phyloP scores from a whole-genome alignment of 179 eudicot species.

The Beta macrorhiza region DNA sequence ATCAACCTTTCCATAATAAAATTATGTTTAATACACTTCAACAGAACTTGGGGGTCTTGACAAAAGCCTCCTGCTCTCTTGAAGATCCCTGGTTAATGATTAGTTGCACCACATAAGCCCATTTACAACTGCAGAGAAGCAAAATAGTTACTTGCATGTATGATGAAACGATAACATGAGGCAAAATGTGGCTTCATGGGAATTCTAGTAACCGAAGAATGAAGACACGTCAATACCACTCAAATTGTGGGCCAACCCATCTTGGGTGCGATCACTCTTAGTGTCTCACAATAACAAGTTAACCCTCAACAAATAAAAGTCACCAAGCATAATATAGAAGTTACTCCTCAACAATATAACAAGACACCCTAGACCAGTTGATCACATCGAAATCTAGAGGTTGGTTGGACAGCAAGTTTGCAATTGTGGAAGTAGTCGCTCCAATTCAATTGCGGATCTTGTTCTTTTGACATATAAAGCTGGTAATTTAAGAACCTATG shows the following conservation, averaged over 20 bases:
- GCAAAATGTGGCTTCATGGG: not conserved
- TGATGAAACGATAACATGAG: not conserved
- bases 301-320: too few species aligned
- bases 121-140: conserved; percentile 5
- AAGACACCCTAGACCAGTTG: too few species aligned
- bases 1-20: not conserved
- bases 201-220: not conserved
- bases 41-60: conserved; percentile 6
- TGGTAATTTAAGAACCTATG: not conserved
- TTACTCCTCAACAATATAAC: too few species aligned
- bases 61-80: conserved; percentile 6
- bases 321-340: too few species aligned
- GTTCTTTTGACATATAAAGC: not conserved
- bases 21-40: conserved; percentile 6
- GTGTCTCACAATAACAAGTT: too few species aligned
- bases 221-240: not conserved
- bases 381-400: too few species aligned
- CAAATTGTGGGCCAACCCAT: not conserved
- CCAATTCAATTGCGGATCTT: not conserved
- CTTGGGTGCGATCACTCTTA: too few species aligned
- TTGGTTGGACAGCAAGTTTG: too few species aligned
- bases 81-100: conserved; percentile 16
- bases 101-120: not conserved
- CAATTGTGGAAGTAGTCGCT: not conserved
- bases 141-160: not conserved